These are phyloP conservation scores for Sorghum bicolor DNA, from an alignment of 176 grass and related monocot species.

Conservation along the genomic window Sorghum_bicolor_NCBIv3 NC_012872.2:783501-784000, in stretches of 20 bases:
- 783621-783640: too few species aligned
- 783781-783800: not conserved
- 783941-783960: slow-evolving; percentile 76
- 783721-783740: not conserved
- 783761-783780: not conserved
- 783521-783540: too few species aligned
- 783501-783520: too few species aligned
- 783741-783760: slow-evolving; percentile 37
- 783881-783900: slow-evolving; percentile 83
- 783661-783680: too few species aligned
- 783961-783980: slow-evolving; percentile 92
- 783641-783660: too few species aligned
- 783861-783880: not conserved
- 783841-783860: not conserved
- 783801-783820: not conserved
- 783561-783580: too few species aligned
- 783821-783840: not conserved
- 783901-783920: slow-evolving; percentile 97
- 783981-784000: slow-evolving; percentile 80
- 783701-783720: not conserved
- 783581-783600: too few species aligned
- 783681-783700: too few species aligned
- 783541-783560: too few species aligned
- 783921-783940: slow-evolving; percentile 98
- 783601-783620: too few species aligned